A percentile compares a stretch with the other conserved stretches of the same genome.
phyloP scores from a whole-genome alignment of 1,284 basidiomycete species.

The Ceratorhiza oryzae-sativae region DNA sequence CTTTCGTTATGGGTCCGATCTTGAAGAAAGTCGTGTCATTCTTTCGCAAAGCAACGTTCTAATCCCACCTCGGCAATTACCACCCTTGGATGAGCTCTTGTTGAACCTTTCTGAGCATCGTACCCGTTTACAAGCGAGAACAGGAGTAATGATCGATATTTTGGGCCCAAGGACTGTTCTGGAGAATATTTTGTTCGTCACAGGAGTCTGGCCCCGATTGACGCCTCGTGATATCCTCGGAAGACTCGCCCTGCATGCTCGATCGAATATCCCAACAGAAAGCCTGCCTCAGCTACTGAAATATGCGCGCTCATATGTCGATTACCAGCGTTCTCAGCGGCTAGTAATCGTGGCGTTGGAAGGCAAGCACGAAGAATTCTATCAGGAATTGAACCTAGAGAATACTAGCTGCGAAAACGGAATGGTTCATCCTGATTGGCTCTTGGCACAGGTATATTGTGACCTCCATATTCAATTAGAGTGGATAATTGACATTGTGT shows the following conservation, averaged over 20 bases:
- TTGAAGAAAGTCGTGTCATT: not conserved
- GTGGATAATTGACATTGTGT: too few relatives aligned
- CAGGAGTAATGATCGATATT: too few relatives aligned
- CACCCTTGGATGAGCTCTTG: not conserved
- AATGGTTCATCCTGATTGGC: not conserved
- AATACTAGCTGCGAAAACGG: not conserved
- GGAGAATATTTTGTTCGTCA: not conserved
- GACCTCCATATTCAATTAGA: too few relatives aligned
- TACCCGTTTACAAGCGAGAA: too few relatives aligned
- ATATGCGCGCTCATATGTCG: constrained; percentile 3
- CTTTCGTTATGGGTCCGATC: not conserved
- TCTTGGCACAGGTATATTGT: constrained; percentile 33
- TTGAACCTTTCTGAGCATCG: too few relatives aligned
- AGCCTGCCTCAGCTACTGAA: not conserved
- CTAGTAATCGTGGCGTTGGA: not conserved
- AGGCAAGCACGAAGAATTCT: constrained; percentile 1
- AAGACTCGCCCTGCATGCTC: not conserved
- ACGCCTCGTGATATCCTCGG: constrained; percentile 6
- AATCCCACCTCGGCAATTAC: not conserved
- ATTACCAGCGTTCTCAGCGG: not conserved
- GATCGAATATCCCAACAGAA: not conserved
- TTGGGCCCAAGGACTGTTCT: not conserved
- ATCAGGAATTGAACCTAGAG: not conserved
- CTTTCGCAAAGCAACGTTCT: not conserved
- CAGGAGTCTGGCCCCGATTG: constrained; percentile 33